Evolutionary conservation across 352 stramenopile genomes (phyloP), one percentile per base, ranked within the genome.

Genomic region (Pythium phragmitis): DNA sequence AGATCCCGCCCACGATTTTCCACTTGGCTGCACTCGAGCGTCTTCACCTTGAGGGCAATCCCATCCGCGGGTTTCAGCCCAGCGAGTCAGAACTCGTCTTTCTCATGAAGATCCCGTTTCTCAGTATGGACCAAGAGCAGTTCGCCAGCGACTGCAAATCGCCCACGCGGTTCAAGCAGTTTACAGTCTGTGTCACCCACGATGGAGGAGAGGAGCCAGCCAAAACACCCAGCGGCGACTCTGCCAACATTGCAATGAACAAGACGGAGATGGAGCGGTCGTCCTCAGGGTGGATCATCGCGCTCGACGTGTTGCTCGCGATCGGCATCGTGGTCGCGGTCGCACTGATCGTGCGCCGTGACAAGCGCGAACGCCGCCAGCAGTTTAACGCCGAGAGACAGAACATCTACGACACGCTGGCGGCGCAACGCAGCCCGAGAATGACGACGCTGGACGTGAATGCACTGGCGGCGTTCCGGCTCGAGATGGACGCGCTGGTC

Each of bases 401-500:
- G 56, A 34, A 30, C 6, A n/a, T 63, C n/a, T 50, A 63, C 7
- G 56, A 47, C 3, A 43, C 56, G 2, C 43, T 45, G 1, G 37
- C 56, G 30, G 41, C 39, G 3, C 39, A 62, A 12, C 52, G 26
- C 19, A 51, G 41, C 12, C 41, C 45, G 3, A 21, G 28, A 2
- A 37, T 55, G 30, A 21, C 45, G n/a, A 16, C 21, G 2, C 17
- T 50, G n/a, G 56, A 63, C 14, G 19, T 50, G 4, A 55, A 54
- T 16, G 19, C n/a, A 6, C 56, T 63, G n/a, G 45, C 46, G 1
- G 43, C 30, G 19, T 50, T 21, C 28, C 56, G 56, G 5, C 7
- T 63, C 21, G 56, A 63, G 19, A 45, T 17, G 45, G 56, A 63
- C 33, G 46, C 33, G 16, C 3, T 63, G 2, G 37, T 63, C 45